Evolutionary conservation across 306 rosid species (phyloP).

Genomic region (Castanopsis chinensis): DNA sequence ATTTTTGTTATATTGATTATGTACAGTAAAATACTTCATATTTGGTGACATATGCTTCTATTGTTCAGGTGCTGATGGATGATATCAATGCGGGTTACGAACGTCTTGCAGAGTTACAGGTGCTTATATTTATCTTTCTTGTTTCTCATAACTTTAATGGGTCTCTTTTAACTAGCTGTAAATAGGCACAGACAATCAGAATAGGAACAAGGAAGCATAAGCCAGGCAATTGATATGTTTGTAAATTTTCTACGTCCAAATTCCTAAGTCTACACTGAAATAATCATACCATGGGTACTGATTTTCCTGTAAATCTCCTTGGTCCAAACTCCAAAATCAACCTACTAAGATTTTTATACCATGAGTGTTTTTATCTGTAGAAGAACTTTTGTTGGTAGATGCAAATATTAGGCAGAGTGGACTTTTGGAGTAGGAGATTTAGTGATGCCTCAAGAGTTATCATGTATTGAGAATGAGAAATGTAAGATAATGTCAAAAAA

Average conservation of each 20-base stretch:
- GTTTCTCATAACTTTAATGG: not conserved
- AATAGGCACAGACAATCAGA: not conserved
- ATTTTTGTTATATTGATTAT: not conserved
- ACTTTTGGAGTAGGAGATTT: not conserved
- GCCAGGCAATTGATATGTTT: not conserved
- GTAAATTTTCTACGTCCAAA: not conserved
- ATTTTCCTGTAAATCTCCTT: not conserved
- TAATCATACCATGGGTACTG: not conserved
- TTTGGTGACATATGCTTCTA: constrained; percentile 27
- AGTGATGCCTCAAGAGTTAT: not conserved
- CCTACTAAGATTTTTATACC: not conserved
- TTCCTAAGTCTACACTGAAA: not conserved
- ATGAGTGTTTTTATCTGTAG: not conserved
- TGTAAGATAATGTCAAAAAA: too few relatives aligned
- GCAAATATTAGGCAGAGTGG: not conserved
- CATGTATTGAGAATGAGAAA: too few relatives aligned
- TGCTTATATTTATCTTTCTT: constrained; percentile 24
- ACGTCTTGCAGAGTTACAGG: constrained; percentile 92
- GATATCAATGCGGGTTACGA: constrained; percentile 93
- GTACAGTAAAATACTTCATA: not conserved
- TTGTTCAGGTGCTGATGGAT: constrained; percentile 80
- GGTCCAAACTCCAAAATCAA: not conserved
- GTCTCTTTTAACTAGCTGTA: not conserved
- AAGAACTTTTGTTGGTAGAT: not conserved
- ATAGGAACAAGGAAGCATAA: not conserved